Evolutionary conservation across 163 green algal genomes (phyloP), one percentile per base, ranked within the genome.

Genomic region (Scenedesmus sp.): DNA sequence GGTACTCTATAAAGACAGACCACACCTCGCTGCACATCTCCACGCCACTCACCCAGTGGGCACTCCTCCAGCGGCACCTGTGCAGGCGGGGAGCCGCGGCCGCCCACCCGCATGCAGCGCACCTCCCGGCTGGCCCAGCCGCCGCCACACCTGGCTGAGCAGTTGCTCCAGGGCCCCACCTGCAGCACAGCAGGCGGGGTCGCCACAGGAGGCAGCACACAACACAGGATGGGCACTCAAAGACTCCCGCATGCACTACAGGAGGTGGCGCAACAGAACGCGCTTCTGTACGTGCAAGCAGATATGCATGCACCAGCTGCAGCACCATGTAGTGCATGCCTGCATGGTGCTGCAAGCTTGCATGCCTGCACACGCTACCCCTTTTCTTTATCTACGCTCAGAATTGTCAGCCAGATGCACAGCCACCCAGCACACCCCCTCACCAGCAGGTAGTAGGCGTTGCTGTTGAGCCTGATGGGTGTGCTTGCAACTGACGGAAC

Each of bases 31-130:
- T 46, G 34, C 8, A 1, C 6, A 60, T 1, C 52, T 54, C 46
- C 83, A 66, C 9, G 26, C 16, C 62, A 23, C 87, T 88, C 88
- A 88, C 77, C 34, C 16, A 93, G 34, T 13, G 92, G 88, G 77
- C 94, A 95, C n/a, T 95, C 87, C n/a, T 93, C 90, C 6, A 90
- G 79, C 0, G 88, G 57, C 10, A 95, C 91, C 82, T 94, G 87
- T 12, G 73, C 88, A 4, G 52, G 55, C 12, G 59, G 10, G 1
- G 54, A 8, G 20, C 67, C 57, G 56, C 34, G 59, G 7, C 46
- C 77, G 52, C 62, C 70, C n/a, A 88, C 57, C 5, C 59, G 83
- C 18, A 92, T 87, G 76, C 94, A 96, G 9, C 83, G 15, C 26
- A 96, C 89, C 3, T 90, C 18, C 0, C 94, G 88, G 6, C 70